Conservation (phyloP, 2,329 filamentous ascomycete genomes). For the Talaromyces rugulosus region DNA sequence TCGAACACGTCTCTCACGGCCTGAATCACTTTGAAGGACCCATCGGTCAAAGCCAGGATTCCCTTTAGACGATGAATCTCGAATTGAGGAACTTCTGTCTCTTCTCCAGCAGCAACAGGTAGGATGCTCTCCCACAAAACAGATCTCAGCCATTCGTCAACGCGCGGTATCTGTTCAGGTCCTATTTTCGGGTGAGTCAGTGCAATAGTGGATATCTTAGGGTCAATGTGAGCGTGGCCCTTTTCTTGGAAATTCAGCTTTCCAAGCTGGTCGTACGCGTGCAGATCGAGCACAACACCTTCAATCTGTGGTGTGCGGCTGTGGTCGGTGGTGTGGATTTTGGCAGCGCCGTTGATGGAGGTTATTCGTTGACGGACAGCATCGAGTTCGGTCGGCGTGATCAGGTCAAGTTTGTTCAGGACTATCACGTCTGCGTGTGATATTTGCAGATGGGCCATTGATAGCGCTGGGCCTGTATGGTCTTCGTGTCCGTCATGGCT, state of each 20-base stretch:
- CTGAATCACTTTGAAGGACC: slow-evolving; percentile 72
- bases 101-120: slow-evolving; percentile 3
- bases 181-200: slow-evolving; percentile 62
- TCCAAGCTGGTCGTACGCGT: slow-evolving; percentile 83
- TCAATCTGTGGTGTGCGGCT: slow-evolving; percentile 78
- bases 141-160: slow-evolving; percentile 79
- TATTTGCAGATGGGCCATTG: slow-evolving; percentile 92
- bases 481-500: slow-evolving; percentile 20
- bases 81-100: slow-evolving; percentile 44
- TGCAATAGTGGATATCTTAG: slow-evolving; percentile 78
- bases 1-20: slow-evolving; percentile 94
- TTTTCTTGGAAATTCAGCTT: slow-evolving; percentile 67
- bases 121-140: slow-evolving; percentile 70
- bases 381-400: slow-evolving; percentile 65
- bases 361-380: slow-evolving; percentile 65
- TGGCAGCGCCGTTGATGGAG: slow-evolving; percentile 87
- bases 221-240: slow-evolving; percentile 87
- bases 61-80: slow-evolving; percentile 90
- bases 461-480: slow-evolving; percentile 65
- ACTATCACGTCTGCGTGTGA: slow-evolving; percentile 94
- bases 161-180: slow-evolving; percentile 52
- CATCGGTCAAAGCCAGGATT: slow-evolving; percentile 62
- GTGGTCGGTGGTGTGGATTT: slow-evolving; percentile 74
- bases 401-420: slow-evolving; percentile 89
- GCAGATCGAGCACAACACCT: slow-evolving; percentile 80